Base-by-base conservation (phyloP, 2,329 filamentous ascomycete genomes). In the Gremmenia infestans region DNA sequence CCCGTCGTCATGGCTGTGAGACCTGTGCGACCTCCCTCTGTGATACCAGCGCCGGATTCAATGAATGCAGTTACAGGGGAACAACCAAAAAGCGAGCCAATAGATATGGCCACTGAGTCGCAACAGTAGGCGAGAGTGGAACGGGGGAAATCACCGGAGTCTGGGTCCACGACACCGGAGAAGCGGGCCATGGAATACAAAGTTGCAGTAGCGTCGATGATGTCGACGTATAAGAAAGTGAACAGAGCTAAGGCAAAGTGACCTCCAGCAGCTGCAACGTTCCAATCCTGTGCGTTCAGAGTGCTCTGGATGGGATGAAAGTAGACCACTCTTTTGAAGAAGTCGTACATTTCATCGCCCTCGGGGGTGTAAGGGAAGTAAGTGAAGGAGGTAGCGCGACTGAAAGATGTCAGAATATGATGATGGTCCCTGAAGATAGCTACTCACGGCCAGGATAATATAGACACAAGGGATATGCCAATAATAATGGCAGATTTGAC, bases 131-230 rank as follows among this genome's bases (percentile, higher is more conserved):
- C 91, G 35, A 93, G 74, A 0, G 91, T 90, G 2, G 88, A 92
- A 42, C 90, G 86, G 52, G 92, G 89, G 60, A 96, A 96, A 69
- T 95, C 90, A n/a, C 86, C 83, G 2, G 87, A 83, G 47, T 81
- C 77, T 62, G 79, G 72, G 66, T 86, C 78, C 62, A 88, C 82
- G 46, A 81, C 80, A 28, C 83, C 82, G 59, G 82, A 85, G 72
- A 90, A 90, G 22, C 86, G 84, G 1, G 87, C 88, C 87, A 91
- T 91, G n/a, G 86, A 88, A 72, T 90, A 91, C 39, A 91, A 74
- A 0, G 87, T 91, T 43, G 87, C 88, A 0, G 88, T 91, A 65
- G 85, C 86, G 68, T 91, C 88, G 57, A 91, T 85, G 63, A 91
- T 88, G 65, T 91, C 88, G 50, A 91, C 88, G 57, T 91, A 91